Conservation (phyloP, 2,329 filamentous ascomycete species). For the Malbranchea cinnamomea region DNA sequence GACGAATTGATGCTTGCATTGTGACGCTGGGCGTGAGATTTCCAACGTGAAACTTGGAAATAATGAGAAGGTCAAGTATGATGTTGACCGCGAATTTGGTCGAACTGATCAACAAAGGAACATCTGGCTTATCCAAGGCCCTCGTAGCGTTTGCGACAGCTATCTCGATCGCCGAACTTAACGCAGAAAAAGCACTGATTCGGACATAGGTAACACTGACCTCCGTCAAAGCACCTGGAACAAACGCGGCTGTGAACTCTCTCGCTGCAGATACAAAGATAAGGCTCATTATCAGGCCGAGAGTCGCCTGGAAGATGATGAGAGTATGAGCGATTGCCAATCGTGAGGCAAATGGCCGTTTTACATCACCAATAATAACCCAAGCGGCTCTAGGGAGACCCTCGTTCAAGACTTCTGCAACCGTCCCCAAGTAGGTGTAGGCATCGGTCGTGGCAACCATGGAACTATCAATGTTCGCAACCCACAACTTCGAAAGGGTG, state of each 20-base stretch:
- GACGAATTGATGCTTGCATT: constrained; percentile 47
- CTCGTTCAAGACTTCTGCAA: constrained; percentile 57
- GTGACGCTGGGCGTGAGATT: constrained; percentile 42
- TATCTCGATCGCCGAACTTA: constrained; percentile 48
- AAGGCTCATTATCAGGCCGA: constrained; percentile 47
- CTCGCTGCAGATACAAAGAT: constrained; percentile 40
- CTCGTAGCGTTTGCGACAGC: constrained; percentile 47
- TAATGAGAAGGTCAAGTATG: constrained; percentile 48
- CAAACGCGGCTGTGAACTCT: constrained; percentile 45
- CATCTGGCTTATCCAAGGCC: constrained; percentile 53
- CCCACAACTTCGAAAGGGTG: constrained; percentile 56
- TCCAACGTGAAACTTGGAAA: constrained; percentile 50
- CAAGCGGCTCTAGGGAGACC: constrained; percentile 54
- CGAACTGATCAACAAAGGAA: constrained; percentile 50
- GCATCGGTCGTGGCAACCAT: constrained; percentile 49
- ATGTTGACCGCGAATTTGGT: constrained; percentile 54
- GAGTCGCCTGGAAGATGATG: constrained; percentile 36
- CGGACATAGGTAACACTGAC: constrained; percentile 49
- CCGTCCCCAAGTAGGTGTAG: constrained; percentile 54
- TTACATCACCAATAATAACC: constrained; percentile 52
- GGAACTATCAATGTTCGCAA: constrained; percentile 50
- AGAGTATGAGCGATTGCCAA: constrained; percentile 47
- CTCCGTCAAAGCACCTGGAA: constrained; percentile 42
- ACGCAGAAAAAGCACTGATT: constrained; percentile 46
- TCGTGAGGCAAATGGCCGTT: constrained; percentile 35